These are phyloP conservation scores for Phaeosphaeria sp. DNA, from an alignment of 2,329 filamentous ascomycete species.

Conservation along the genomic window DNA sequence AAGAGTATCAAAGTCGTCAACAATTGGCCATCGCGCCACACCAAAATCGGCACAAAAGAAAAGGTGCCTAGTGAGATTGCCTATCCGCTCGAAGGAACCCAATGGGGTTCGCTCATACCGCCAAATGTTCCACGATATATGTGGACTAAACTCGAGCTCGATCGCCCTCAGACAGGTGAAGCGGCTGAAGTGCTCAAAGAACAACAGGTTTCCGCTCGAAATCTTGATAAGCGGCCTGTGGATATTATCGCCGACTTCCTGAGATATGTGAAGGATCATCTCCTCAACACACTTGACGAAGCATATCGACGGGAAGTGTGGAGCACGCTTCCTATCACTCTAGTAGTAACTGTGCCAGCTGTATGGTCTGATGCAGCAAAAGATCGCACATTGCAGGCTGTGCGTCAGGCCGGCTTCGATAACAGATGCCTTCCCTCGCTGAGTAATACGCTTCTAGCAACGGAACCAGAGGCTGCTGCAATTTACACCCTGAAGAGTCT, in stretches of 20 bases:
- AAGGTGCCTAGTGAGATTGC: slow-evolving; percentile 37
- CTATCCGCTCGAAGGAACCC: slow-evolving; percentile 10
- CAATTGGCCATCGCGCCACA: slow-evolving; percentile 33
- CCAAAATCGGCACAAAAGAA: slow-evolving; percentile 34
- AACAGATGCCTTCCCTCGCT: slow-evolving; percentile 13
- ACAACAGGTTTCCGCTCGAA: no score
- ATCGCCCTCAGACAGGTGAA: no score
- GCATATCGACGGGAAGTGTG: slow-evolving; percentile 29
- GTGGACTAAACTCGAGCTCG: slow-evolving; percentile 42
- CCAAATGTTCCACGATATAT: slow-evolving; percentile 31
- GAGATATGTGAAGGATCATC: slow-evolving; percentile 20
- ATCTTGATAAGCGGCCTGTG: no score
- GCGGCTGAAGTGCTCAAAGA: no score
- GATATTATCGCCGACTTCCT: slow-evolving; percentile 42
- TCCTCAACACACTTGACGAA: slow-evolving; percentile 25
- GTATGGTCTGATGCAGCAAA: slow-evolving; percentile 36
- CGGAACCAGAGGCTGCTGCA: slow-evolving; percentile 38
- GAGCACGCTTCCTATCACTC: slow-evolving; percentile 20
- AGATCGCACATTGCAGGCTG: slow-evolving; percentile 19
- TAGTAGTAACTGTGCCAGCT: slow-evolving; percentile 34
- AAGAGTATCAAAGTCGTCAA: slow-evolving; percentile 31
- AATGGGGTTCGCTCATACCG: slow-evolving; percentile 25
- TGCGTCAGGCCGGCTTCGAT: slow-evolving; percentile 29
- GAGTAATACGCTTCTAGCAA: slow-evolving; percentile 4
- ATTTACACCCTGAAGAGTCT: slow-evolving; percentile 29